Evolutionary conservation across 768 basidiomycete genomes (phyloP), one percentile per base, ranked within the genome.

Genomic region (Phanerodontia chrysosporium): DNA sequence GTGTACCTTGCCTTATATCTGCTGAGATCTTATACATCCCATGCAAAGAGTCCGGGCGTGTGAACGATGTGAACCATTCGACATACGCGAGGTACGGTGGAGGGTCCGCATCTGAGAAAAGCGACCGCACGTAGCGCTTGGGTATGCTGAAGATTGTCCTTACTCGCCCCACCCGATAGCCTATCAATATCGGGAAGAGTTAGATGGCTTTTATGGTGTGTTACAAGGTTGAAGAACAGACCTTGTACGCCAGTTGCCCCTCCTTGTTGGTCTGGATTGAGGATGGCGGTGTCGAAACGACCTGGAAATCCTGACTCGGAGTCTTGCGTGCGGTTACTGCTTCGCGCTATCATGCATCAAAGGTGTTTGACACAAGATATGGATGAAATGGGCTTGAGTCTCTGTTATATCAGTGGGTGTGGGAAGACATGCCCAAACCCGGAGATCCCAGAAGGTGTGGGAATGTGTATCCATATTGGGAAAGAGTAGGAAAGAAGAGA

Each of bases 211-310:
- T 4, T 8, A 27, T 13, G 7, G 8, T 22, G 3, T 27, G 27
- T 49, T n/a, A n/a, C n/a, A n/a, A 18, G 10, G 4, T n/a, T n/a
- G n/a, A n/a, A n/a, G n/a, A n/a, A 42, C 27, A 5, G 21, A 32
- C 56, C 56, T 36, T 45, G 8, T 4, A 57, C 45, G 4, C 46
- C 56, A 36, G n/a, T 32, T 1, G 25, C 5, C 3, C 30, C 45
- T 13, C 46, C 56, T 10, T 22, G 21, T 8, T 32, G 28, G 8
- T 36, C 8, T 4, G 4, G 28, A n/a, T 46, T 67, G 22, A 72
- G 58, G 1, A 75, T 56, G 0, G 62, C 72, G 1, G 69, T 75
- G 59, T 80, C 76, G 64, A 77, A 78, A 1, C 70, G 62, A 1
- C 60, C 70, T 2, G 68, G 68, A n/a, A n/a, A n/a, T n/a, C n/a